phyloP scores from a whole-genome alignment of 768 basidiomycete species.

The Tricholoma matsutake region DNA sequence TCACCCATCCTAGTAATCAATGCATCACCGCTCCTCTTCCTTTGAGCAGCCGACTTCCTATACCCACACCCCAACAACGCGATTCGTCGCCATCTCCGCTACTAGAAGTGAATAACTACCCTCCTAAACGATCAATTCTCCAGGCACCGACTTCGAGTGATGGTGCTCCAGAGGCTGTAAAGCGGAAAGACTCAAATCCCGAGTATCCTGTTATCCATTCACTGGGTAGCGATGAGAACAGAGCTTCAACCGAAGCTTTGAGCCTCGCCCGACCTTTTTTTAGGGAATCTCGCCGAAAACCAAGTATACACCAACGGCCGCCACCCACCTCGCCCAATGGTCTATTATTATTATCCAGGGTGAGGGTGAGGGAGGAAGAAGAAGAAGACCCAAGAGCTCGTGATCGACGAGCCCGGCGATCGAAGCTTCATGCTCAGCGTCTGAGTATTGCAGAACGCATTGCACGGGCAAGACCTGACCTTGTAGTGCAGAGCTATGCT shows the following conservation, averaged over 20 bases:
- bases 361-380: too few relatives aligned
- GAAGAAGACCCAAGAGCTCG: not conserved
- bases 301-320: not conserved
- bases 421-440: constrained; percentile 18
- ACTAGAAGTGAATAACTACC: constrained; percentile 9
- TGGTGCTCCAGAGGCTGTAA: not conserved
- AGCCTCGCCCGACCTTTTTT: not conserved
- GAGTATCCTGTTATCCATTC: not conserved
- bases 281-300: not conserved
- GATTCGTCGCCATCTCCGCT: constrained; percentile 7
- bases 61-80: not conserved
- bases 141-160: not conserved
- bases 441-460: constrained; percentile 38
- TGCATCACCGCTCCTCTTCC: not conserved
- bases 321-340: not conserved
- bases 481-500: constrained; percentile 31
- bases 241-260: not conserved
- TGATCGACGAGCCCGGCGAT: constrained; percentile 1
- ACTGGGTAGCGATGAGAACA: not conserved
- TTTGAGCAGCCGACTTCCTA: constrained; percentile 1
- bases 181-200: not conserved
- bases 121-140: not conserved
- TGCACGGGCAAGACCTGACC: constrained; percentile 41
- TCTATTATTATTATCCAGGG: not conserved
- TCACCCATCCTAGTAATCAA: not conserved